Percentiles rank a stretch among this genome's conserved stretches.
phyloP scores from a whole-genome alignment of 306 rosid genomes.

The Cyclanthera cordifolia region DNA sequence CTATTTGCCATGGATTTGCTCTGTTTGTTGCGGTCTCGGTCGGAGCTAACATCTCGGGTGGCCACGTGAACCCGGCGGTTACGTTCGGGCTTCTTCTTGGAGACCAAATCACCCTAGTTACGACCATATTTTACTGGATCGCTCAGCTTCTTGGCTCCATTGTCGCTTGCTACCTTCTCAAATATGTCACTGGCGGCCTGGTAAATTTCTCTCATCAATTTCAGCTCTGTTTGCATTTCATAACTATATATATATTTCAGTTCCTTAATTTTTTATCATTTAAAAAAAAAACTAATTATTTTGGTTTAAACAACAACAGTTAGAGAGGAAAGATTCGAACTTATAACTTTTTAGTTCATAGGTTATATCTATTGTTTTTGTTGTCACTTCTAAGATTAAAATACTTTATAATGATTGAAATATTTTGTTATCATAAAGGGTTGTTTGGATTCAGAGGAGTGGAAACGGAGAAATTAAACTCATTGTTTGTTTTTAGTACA shows the following conservation, averaged over 20 bases:
- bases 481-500: too few species aligned
- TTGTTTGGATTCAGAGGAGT: too few species aligned
- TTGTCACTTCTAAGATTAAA: too few species aligned
- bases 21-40: slow-evolving; percentile 75
- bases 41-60: slow-evolving; percentile 86
- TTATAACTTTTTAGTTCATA: too few species aligned
- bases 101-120: slow-evolving; percentile 73
- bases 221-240: neutral
- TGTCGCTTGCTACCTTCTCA: slow-evolving; percentile 66
- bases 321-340: too few species aligned
- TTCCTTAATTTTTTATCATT: too few species aligned
- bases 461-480: too few species aligned
- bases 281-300: too few species aligned
- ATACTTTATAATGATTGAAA: too few species aligned
- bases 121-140: slow-evolving; percentile 75
- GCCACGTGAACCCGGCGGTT: slow-evolving; percentile 92
- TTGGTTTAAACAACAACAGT: too few species aligned
- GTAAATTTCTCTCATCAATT: slow-evolving; percentile 20
- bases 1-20: slow-evolving; percentile 79
- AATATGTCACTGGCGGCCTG: slow-evolving; percentile 65
- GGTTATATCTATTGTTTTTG: too few species aligned
- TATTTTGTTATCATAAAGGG: too few species aligned
- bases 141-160: slow-evolving; percentile 85
- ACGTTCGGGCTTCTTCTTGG: slow-evolving; percentile 90
- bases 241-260: neutral